Evolutionary conservation across 106 monocot genomes (phyloP).

Genomic region (Dioscorea dumetorum): DNA sequence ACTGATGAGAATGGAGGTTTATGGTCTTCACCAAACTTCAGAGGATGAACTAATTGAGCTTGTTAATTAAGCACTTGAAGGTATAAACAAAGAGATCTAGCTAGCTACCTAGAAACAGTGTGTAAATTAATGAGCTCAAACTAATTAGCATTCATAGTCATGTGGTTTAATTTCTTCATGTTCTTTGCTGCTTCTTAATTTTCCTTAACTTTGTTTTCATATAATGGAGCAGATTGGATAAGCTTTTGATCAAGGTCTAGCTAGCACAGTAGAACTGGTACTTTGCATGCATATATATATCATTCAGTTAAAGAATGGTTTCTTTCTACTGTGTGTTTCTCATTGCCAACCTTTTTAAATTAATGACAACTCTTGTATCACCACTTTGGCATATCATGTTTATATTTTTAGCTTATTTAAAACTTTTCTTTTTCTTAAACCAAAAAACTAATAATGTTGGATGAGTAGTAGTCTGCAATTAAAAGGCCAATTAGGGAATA

Average conservation of each 20-base stretch:
- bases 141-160: neutral
- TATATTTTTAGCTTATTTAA: too few relatives aligned
- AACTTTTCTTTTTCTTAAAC: too few relatives aligned
- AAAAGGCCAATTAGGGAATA: too few relatives aligned
- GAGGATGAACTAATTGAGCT: constrained; percentile 26
- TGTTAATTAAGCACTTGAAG: neutral
- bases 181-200: neutral
- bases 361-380: too few relatives aligned
- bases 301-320: neutral
- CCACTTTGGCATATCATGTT: too few relatives aligned
- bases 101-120: too few relatives aligned
- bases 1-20: constrained; percentile 50
- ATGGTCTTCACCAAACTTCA: constrained; percentile 42
- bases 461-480: too few relatives aligned
- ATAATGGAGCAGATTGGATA: constrained; percentile 3
- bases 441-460: too few relatives aligned
- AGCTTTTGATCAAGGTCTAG: neutral
- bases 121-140: neutral
- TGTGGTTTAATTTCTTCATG: neutral
- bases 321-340: too few relatives aligned
- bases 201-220: neutral
- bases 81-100: neutral
- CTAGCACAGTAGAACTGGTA: neutral
- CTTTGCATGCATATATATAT: neutral
- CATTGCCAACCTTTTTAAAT: too few relatives aligned